Conservation (phyloP, 805 yeast species). For the Teunomyces stri region DNA sequence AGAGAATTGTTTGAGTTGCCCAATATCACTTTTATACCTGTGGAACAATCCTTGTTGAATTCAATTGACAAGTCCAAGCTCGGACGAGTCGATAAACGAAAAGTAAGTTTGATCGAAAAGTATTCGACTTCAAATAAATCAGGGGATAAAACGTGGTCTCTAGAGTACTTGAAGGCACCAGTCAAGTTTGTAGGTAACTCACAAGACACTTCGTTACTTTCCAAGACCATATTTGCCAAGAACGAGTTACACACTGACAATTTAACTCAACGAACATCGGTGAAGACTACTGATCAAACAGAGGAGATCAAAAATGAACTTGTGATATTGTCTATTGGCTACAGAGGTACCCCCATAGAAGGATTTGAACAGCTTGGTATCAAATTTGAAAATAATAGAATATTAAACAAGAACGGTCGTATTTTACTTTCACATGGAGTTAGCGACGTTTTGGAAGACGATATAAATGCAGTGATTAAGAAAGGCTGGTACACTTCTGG, state of each 20-base stretch:
- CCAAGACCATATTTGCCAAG: constrained; percentile 47
- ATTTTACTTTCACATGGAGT: constrained; percentile 11
- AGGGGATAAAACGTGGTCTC: constrained; percentile 49
- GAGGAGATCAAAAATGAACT: constrained; percentile 51
- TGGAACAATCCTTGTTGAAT: constrained; percentile 31
- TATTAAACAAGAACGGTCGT: constrained; percentile 37
- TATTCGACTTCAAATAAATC: constrained; percentile 21
- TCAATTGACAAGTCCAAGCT: constrained; percentile 33
- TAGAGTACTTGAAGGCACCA: constrained; percentile 73
- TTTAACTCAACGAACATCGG: constrained; percentile 28
- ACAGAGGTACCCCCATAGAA: constrained; percentile 60
- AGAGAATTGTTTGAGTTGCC: constrained; percentile 73
- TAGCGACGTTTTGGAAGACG: constrained; percentile 12
- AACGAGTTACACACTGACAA: constrained; percentile 45
- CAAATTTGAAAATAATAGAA: constrained; percentile 26
- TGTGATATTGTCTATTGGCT: constrained; percentile 81
- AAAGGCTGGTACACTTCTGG: constrained; percentile 76
- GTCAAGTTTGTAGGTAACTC: constrained; percentile 43
- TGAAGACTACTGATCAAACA: constrained; percentile 35
- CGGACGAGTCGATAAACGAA: constrained; percentile 59
- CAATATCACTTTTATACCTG: constrained; percentile 41
- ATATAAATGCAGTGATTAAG: constrained; percentile 20
- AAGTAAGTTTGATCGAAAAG: constrained; percentile 60
- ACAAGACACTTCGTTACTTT: constrained; percentile 34
- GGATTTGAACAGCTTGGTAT: constrained; percentile 50